A percentile compares a stretch with the other conserved stretches of the same genome.
phyloP scores from a whole-genome alignment of 805 yeast species.

The Saturnispora ahearnii region DNA sequence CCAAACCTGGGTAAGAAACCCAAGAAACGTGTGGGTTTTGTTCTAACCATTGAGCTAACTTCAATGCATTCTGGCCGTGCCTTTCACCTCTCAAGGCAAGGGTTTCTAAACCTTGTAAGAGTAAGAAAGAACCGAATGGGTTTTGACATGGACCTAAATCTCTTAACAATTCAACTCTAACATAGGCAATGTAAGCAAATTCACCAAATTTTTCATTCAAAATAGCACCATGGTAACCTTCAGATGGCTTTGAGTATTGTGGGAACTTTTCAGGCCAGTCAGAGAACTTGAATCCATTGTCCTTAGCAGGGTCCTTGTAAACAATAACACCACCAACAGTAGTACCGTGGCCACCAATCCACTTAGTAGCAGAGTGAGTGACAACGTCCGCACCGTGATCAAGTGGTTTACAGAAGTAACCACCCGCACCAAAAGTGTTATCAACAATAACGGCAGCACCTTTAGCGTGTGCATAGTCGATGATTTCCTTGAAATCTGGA shows the following conservation, averaged over 20 bases:
- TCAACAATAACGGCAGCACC: slow-evolving; percentile 91
- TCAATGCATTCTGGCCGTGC: slow-evolving; percentile 75
- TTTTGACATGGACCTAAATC: slow-evolving; percentile 85
- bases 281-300: slow-evolving; percentile 89
- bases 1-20: slow-evolving; percentile 91
- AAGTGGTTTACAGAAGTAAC: slow-evolving; percentile 74
- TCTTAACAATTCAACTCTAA: slow-evolving; percentile 77
- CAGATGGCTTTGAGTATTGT: slow-evolving; percentile 83
- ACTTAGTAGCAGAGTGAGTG: slow-evolving; percentile 91
- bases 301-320: slow-evolving; percentile 38
- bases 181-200: slow-evolving; percentile 69
- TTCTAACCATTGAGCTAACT: slow-evolving; percentile 71
- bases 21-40: slow-evolving; percentile 59
- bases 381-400: slow-evolving; percentile 89
- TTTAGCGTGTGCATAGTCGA: slow-evolving; percentile 69
- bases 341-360: slow-evolving; percentile 97
- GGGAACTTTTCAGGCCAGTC: slow-evolving; percentile 83
- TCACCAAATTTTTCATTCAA: slow-evolving; percentile 76
- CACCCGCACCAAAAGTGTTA: slow-evolving; percentile 97
- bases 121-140: slow-evolving; percentile 82
- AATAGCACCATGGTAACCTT: slow-evolving; percentile 86
- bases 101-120: slow-evolving; percentile 90
- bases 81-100: slow-evolving; percentile 89
- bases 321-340: slow-evolving; percentile 88
- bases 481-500: slow-evolving; percentile 78